Base-by-base conservation (phyloP, 164 flowering plant species). In the Nymphaea colorata region DNA sequence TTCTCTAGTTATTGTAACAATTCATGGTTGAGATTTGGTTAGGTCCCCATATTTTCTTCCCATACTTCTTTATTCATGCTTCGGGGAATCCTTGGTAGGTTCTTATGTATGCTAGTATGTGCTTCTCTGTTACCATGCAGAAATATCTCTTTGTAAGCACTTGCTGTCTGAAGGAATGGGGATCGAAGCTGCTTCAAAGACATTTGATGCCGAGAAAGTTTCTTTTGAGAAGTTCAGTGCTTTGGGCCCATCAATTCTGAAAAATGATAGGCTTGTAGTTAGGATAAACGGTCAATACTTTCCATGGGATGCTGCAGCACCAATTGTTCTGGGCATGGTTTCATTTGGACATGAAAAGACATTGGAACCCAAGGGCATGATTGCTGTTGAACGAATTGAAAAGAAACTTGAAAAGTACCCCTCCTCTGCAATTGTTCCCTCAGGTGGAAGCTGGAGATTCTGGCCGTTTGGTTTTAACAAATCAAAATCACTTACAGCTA, bases 381-480 rank as follows among this genome's bases (percentile, higher is more conserved):
- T 82, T 70, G 66, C 72, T 57, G 75, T 83, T 75, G 85, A 86
- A 44, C 63, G 18, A 66, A 73, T 67, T 66, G 85, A 79, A 72
- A 78, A 73, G 67, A 68, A 71, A 64, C 44, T 65, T 61, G 72
- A 75, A 73, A 89, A 73, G 44, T 80, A 85, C 76, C 71, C 76
- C 62, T 68, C 83, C 53, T 73, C 65, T 71, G 67, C 74, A n/a
- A 70, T 66, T 64, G 74, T 73, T 66, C 61, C 82, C 43, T 64
- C 82, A 25, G 65, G 78, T 67, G 87, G 89, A 76, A 82, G 77
- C 76, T 84, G 89, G 90, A 76, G 78, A 74, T 53, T 81, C 55
- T 87, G 93, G 95, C 88, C 93, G 43, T 87, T 89, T 76, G 68
- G 78, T 65, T 80, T 76, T 43, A 80, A 68, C 66, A 83, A 76